Conservation (phyloP, 352 stramenopile species). For the Phytophthora crassamura region DNA sequence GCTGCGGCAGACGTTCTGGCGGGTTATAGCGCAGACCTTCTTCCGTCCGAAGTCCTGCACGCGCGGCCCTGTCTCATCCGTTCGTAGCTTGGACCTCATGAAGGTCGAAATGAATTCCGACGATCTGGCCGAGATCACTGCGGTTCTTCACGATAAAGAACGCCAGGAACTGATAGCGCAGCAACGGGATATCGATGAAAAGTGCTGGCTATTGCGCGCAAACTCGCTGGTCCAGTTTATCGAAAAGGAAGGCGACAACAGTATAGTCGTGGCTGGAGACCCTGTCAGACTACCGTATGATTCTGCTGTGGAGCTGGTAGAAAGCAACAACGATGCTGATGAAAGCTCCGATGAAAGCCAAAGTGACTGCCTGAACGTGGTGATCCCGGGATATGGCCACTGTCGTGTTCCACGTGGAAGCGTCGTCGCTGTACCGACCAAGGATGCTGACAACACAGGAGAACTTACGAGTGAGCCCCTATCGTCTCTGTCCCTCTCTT, state of each 20-base stretch:
- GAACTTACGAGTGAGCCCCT: background rate
- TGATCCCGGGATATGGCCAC: conserved; percentile 12
- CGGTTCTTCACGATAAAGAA: conserved; percentile 11
- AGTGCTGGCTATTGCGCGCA: conserved; percentile 6
- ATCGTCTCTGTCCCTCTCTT: conserved; percentile 4
- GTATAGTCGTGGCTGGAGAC: conserved; percentile 1
- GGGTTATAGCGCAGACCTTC: conserved; percentile 14
- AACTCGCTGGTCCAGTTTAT: conserved; percentile 7
- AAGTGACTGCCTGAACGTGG: background rate
- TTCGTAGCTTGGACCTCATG: background rate
- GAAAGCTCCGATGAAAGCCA: background rate
- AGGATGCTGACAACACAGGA: background rate
- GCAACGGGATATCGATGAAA: conserved; percentile 15
- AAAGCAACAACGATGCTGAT: background rate
- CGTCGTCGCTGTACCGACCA: background rate
- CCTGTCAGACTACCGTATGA: conserved; percentile 1
- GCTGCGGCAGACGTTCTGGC: background rate
- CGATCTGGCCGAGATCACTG: conserved; percentile 7
- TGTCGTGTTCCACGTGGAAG: conserved; percentile 7
- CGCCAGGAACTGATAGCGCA: background rate
- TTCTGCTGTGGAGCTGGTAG: conserved; percentile 1
- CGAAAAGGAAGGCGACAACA: background rate
- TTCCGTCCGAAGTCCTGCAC: conserved; percentile 10
- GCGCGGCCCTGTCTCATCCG: conserved; percentile 1
- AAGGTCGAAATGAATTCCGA: conserved; percentile 4